Evolutionary conservation across 805 yeast species (phyloP).

Genomic region (Yarrowia phangngaensis): DNA sequence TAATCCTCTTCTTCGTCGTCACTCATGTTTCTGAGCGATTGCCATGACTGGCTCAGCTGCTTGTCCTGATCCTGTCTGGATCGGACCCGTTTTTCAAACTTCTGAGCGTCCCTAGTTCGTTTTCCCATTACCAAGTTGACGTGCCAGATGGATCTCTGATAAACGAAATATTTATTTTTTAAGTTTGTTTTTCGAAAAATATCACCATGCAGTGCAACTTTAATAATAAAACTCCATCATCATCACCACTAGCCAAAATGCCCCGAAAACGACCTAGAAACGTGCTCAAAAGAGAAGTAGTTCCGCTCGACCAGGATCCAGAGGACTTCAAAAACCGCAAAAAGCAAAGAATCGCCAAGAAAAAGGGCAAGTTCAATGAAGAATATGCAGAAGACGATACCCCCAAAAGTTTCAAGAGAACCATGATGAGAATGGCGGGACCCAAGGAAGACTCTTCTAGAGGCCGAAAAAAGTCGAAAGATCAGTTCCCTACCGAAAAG

Average conservation of each 20-base stretch:
- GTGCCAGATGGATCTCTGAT: no score
- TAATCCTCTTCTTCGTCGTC: slow-evolving; percentile 63
- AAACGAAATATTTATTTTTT: neutral
- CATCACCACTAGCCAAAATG: slow-evolving; percentile 22
- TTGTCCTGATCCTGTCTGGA: slow-evolving; percentile 29
- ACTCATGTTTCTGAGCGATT: slow-evolving; percentile 22
- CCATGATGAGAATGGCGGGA: slow-evolving; percentile 34
- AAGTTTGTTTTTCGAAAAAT: no score
- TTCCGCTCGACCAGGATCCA: slow-evolving; percentile 32
- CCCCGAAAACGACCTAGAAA: slow-evolving; percentile 33
- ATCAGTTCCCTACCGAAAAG: slow-evolving; percentile 8
- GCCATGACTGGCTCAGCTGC: slow-evolving; percentile 30
- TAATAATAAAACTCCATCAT: neutral
- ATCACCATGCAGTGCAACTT: slow-evolving; percentile 13
- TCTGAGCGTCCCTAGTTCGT: slow-evolving; percentile 31
- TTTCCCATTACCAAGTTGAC: no score
- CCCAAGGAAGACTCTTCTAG: slow-evolving; percentile 21
- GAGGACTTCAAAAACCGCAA: slow-evolving; percentile 22
- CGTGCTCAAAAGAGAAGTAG: slow-evolving; percentile 31
- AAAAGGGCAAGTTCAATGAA: slow-evolving; percentile 29
- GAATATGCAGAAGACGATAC: slow-evolving; percentile 37
- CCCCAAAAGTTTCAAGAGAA: slow-evolving; percentile 38
- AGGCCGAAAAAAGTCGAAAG: slow-evolving; percentile 13
- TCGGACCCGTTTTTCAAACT: slow-evolving; percentile 32
- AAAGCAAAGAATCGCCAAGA: slow-evolving; percentile 28